Evolutionary conservation across 441 rosid species (phyloP), one percentile per base, ranked within the genome.

Genomic region (Geranium incanum): DNA sequence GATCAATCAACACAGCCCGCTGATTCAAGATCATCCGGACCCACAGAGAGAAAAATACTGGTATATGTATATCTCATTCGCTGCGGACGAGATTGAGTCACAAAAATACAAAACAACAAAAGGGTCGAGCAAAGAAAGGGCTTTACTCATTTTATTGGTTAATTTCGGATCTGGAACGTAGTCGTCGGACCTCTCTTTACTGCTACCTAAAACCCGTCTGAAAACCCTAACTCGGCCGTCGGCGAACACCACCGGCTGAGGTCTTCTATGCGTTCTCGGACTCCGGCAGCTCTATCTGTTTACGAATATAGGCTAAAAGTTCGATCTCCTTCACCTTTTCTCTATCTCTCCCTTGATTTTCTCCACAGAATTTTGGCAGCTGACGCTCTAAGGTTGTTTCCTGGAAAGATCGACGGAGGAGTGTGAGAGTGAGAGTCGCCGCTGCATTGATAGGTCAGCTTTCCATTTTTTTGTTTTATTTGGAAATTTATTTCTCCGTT

Each of bases 111-210:
- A 59, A 59, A 21, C 64, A 59, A 28, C 64, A 8, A 18, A 59
- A 59, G 64, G 64, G 23, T 19, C 64, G 33, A 18, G 9, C 28
- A 59, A 59, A 59, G 12, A 59, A 59, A 59, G 12, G 21, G 52
- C 64, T 59, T 57, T 57, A 57, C 63, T 57, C 63, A 16, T 57
- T 3, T 57, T 57, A 15, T 57, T 16, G 52, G 52, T 45, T 16
- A 57, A 18, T 57, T 72, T 62, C 76, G 76, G 79, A 76, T 76
- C 73, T 76, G 76, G 67, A 65, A 48, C 39, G 50, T 55, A 43
- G 57, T 68, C 75, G 71, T 64, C 73, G 70, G 73, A 64, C 76
- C 70, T 67, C 36, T 18, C 55, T 59, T 18, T 19, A 55, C 62
- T 55, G 19, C 11, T 0, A 1, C 0, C 66, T 63, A 43, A 48